Evolutionary conservation across 257 asterid genomes (phyloP).

Genomic region (Nicotiana tabacum): DNA sequence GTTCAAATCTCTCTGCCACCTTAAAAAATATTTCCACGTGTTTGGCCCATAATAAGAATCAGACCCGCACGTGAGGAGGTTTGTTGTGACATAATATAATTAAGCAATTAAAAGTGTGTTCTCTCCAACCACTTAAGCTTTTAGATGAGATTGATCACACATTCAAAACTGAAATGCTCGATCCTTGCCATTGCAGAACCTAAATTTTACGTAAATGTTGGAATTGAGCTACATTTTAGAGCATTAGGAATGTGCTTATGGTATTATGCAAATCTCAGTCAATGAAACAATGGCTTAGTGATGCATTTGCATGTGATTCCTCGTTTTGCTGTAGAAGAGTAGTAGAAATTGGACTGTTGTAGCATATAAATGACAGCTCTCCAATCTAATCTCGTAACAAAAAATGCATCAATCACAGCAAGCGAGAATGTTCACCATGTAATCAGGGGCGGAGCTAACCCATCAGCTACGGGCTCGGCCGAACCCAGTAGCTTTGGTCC

Average conservation of each 20-base stretch:
- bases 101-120: neutral
- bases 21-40: neutral
- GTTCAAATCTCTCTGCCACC: neutral
- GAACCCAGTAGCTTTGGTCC: too few species aligned
- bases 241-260: neutral
- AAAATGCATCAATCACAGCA: neutral
- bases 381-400: neutral
- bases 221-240: neutral
- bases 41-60: neutral
- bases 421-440: neutral
- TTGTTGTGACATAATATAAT: neutral
- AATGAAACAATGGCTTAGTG: neutral
- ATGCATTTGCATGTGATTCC: neutral
- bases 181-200: neutral
- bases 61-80: neutral
- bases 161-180: neutral
- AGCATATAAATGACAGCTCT: neutral
- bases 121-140: neutral
- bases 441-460: neutral
- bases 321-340: neutral
- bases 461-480: too few species aligned
- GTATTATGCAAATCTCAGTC: neutral
- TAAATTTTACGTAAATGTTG: neutral
- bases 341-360: neutral
- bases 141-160: neutral